Evolutionary conservation across 2,329 filamentous ascomycete species (phyloP).

Genomic region (Clarireedia monteithiana): DNA sequence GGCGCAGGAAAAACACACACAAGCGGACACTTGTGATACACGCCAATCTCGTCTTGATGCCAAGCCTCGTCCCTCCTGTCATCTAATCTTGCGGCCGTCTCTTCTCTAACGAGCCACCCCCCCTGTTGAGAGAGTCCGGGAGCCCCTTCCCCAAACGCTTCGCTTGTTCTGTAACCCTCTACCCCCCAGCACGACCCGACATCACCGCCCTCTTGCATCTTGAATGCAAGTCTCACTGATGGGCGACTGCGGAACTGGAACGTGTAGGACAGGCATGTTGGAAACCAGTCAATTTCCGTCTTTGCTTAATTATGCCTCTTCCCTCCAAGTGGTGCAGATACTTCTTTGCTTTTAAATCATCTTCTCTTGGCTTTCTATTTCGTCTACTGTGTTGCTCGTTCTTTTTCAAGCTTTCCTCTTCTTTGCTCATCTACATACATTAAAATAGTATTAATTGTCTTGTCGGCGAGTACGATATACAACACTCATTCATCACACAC

Average conservation of each 20-base stretch:
- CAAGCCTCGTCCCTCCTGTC: not conserved
- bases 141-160: conserved; percentile 1
- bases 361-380: conserved; percentile 1
- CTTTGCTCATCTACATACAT: conserved; percentile 2
- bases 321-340: conserved; percentile 1
- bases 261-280: conserved; percentile 4
- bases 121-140: not conserved
- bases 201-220: conserved; percentile 1
- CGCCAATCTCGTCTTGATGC: not conserved
- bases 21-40: not conserved
- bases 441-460: conserved; percentile 11
- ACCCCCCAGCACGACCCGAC: conserved; percentile 3
- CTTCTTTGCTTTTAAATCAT: not conserved
- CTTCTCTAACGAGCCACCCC: not conserved
- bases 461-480: conserved; percentile 29
- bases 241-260: not conserved
- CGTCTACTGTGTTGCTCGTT: not conserved
- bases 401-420: conserved; percentile 9
- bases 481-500: not conserved
- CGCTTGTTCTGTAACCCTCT: not conserved
- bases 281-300: conserved; percentile 16
- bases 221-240: conserved; percentile 1
- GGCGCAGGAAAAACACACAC: not conserved
- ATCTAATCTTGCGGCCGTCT: conserved; percentile 3
- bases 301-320: conserved; percentile 22